Evolutionary conservation across 768 basidiomycete species (phyloP), one percentile per base, ranked within the genome.

Genomic region (Infundibulicybe gibba): DNA sequence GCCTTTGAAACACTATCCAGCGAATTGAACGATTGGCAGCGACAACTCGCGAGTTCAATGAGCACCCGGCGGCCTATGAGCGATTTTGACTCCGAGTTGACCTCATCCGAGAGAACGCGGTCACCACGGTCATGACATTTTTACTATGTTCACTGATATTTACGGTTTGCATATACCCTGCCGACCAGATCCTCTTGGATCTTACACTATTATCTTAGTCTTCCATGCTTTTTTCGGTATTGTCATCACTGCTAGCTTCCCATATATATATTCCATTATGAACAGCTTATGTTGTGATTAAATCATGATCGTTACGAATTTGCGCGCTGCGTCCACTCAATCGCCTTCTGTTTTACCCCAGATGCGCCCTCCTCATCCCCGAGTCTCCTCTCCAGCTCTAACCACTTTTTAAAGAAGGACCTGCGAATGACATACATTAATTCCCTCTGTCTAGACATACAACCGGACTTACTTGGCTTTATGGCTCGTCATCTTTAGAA

Each of bases 331-430:
- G 90, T 90, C 93, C 93, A 99, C 64, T 91, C 93, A 35, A 93
- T 69, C 11, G 97, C 97, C 61, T 87, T 90, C 54, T 80, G 72
- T 71, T 97, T 99, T 40, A 97, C 94, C 40, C 62, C 61, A 25
- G 79, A 76, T 20, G 80, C 84, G 15, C 94, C 93, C 37, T 85
- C 84, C 49, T 88, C 90, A 56, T 97, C 90, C 3, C 95, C 97
- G 49, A 94, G 68, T 54, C 81, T 79, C 54, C 80, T 81, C 64
- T 98, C 97, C 33, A 97, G 66, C 49, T 85, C 85, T 30, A 98
- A 73, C 91, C 94, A 97, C 65, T 97, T 97, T 69, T 99, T 99
- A 80, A 99, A 98, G 66, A 97, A 86, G 21, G 85, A 81, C 68
- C 91, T 94, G 48, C 17, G 48, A 43, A 49, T 54, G 54, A 45